Conservation (phyloP, 805 yeast genomes). For the Yamadazyma paraphyllophila region DNA sequence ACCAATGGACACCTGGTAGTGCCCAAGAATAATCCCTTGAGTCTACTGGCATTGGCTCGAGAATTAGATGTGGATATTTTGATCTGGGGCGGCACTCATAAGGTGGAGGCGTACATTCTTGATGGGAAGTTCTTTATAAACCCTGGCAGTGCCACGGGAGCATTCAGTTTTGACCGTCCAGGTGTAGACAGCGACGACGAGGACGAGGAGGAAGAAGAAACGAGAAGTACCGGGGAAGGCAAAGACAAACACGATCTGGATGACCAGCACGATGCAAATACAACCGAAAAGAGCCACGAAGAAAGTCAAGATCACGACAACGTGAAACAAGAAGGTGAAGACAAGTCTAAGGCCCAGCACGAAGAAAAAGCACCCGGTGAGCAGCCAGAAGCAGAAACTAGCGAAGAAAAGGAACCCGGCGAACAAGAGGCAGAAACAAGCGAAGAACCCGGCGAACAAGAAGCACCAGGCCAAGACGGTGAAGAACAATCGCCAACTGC, state of each 20-base stretch:
- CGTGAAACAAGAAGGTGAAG: too few species aligned
- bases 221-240: slow-evolving; percentile 20
- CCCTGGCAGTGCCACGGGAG: slow-evolving; percentile 97
- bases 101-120: slow-evolving; percentile 87
- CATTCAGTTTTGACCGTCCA: slow-evolving; percentile 62
- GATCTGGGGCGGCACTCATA: slow-evolving; percentile 91
- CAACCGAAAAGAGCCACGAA: too few species aligned
- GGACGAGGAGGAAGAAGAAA: slow-evolving; percentile 26
- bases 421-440: slow-evolving; percentile 1
- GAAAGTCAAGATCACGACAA: too few species aligned
- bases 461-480: too few species aligned
- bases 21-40: slow-evolving; percentile 84
- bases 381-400: slow-evolving; percentile 13
- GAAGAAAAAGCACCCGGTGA: slow-evolving; percentile 38
- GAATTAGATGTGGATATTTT: slow-evolving; percentile 89
- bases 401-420: slow-evolving; percentile 16
- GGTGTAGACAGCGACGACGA: slow-evolving; percentile 52
- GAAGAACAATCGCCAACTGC: too few species aligned
- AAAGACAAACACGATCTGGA: not conserved
- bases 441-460: not conserved
- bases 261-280: too few species aligned
- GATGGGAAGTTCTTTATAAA: slow-evolving; percentile 93
- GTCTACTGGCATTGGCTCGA: slow-evolving; percentile 77
- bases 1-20: slow-evolving; percentile 81
- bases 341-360: slow-evolving; percentile 13